These are phyloP conservation scores for Globisporangium canariense DNA, from an alignment of 352 stramenopile species.

Conservation along the genomic window DNA sequence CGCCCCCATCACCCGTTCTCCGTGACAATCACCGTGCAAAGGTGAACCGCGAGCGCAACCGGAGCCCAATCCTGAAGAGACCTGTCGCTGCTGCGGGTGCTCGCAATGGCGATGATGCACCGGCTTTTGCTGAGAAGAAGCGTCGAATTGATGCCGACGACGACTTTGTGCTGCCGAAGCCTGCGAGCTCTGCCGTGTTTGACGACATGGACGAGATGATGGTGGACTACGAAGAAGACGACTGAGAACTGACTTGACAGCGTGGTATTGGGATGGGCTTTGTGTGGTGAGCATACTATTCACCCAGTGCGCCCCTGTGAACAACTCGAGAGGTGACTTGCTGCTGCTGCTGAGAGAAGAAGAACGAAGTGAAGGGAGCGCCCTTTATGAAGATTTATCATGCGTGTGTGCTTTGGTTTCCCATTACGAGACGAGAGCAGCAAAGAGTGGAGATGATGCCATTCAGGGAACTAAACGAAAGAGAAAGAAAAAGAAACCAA, in stretches of 20 bases:
- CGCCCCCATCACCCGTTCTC: conserved; percentile 32
- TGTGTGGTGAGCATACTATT: background rate
- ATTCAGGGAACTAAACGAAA: conserved; percentile 13
- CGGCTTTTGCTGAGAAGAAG: conserved; percentile 12
- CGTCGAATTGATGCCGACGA: conserved; percentile 21
- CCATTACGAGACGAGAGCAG: conserved; percentile 8
- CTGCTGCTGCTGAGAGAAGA: conserved; percentile 9
- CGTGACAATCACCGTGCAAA: conserved; percentile 13
- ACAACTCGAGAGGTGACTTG: background rate
- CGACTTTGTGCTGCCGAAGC: conserved; percentile 28
- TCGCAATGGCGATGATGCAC: background rate
- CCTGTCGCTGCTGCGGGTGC: background rate
- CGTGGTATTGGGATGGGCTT: background rate
- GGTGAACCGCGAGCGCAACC: background rate
- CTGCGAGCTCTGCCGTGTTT: conserved; percentile 37
- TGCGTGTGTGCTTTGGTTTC: conserved; percentile 34
- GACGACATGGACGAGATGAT: conserved; percentile 75
- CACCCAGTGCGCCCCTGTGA: background rate
- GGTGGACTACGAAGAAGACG: conserved; percentile 83
- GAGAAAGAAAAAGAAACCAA: conserved; percentile 15
- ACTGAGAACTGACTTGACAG: conserved; percentile 23
- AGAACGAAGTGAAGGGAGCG: conserved; percentile 8
- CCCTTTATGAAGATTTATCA: conserved; percentile 33
- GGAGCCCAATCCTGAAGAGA: conserved; percentile 11
- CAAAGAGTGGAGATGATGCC: conserved; percentile 3